Conservation (phyloP, 2,329 filamentous ascomycete species). For the Hypoxylon sp. region DNA sequence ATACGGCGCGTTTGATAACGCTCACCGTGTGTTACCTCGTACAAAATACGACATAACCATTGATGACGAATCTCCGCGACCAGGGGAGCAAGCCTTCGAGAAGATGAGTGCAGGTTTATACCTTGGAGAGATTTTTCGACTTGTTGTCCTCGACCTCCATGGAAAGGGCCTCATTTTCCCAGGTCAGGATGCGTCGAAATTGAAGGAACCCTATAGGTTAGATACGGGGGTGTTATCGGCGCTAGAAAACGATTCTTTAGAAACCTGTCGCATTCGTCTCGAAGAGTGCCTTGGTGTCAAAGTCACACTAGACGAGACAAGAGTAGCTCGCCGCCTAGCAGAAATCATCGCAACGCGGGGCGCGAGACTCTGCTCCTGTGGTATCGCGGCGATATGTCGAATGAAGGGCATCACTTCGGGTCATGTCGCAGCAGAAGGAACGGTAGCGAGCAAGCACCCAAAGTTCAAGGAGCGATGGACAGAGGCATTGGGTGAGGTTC, state of each 20-base stretch:
- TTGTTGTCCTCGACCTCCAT: slow-evolving; percentile 88
- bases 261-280: slow-evolving; percentile 8
- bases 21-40: slow-evolving; percentile 86
- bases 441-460: slow-evolving; percentile 98
- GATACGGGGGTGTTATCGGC: slow-evolving; percentile 81
- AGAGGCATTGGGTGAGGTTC: slow-evolving; percentile 89
- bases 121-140: slow-evolving; percentile 92
- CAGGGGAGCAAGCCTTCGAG: slow-evolving; percentile 94
- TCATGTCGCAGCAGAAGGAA: slow-evolving; percentile 96
- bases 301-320: slow-evolving; percentile 15
- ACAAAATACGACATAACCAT: slow-evolving; percentile 89
- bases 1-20: slow-evolving; percentile 96
- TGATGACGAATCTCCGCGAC: slow-evolving; percentile 90
- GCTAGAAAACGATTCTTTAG: slow-evolving; percentile 19
- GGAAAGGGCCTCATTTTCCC: slow-evolving; percentile 86
- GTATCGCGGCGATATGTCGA: slow-evolving; percentile 94
- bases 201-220: slow-evolving; percentile 88
- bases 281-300: slow-evolving; percentile 11
- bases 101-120: slow-evolving; percentile 98
- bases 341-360: slow-evolving; percentile 85
- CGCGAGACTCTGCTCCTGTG: slow-evolving; percentile 93
- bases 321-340: slow-evolving; percentile 14
- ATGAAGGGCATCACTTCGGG: slow-evolving; percentile 91
- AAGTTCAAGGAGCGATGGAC: slow-evolving; percentile 96
- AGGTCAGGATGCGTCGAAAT: slow-evolving; percentile 81